Conservation (phyloP, 2,329 filamentous ascomycete genomes). For the Paecilomyces variotii region DNA sequence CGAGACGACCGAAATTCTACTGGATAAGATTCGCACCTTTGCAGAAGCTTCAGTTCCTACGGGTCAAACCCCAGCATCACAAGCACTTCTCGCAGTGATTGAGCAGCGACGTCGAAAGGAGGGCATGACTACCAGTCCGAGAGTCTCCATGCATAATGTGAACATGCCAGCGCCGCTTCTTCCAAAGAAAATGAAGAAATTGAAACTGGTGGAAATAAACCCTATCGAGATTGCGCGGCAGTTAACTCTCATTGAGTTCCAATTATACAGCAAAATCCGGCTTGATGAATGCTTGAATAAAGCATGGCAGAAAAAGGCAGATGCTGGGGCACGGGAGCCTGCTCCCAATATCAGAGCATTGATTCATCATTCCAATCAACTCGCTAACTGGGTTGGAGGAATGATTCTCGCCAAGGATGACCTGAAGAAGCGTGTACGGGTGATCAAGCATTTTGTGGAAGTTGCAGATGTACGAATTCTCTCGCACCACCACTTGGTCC, state of each 20-base stretch:
- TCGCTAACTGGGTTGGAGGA: conserved; percentile 95
- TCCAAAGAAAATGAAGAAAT: conserved; percentile 95
- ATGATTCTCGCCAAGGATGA: conserved; percentile 90
- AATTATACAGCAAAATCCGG: conserved; percentile 83
- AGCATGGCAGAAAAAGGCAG: conserved; percentile 89
- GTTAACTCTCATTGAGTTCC: conserved; percentile 86
- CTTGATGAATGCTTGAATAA: conserved; percentile 89
- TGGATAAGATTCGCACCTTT: conserved; percentile 76
- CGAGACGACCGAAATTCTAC: conserved; percentile 57
- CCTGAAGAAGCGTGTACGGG: conserved; percentile 82
- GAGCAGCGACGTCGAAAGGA: conserved; percentile 79
- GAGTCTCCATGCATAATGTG: conserved; percentile 72
- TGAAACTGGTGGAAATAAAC: conserved; percentile 93
- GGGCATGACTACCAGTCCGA: conserved; percentile 69
- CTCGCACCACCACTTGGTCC: not conserved
- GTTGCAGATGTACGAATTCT: conserved; percentile 65
- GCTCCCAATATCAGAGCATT: conserved; percentile 86
- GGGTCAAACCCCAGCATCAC: conserved; percentile 43
- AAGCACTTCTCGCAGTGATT: conserved; percentile 68
- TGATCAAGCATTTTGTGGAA: conserved; percentile 91
- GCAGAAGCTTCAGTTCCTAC: conserved; percentile 33
- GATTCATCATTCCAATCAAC: conserved; percentile 90
- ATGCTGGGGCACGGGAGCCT: conserved; percentile 56
- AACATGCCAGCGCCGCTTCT: conserved; percentile 77
- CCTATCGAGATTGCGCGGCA: conserved; percentile 87